Evolutionary conservation across 495 filamentous ascomycete genomes (phyloP).

Genomic region (Aspergillus nidulans): DNA sequence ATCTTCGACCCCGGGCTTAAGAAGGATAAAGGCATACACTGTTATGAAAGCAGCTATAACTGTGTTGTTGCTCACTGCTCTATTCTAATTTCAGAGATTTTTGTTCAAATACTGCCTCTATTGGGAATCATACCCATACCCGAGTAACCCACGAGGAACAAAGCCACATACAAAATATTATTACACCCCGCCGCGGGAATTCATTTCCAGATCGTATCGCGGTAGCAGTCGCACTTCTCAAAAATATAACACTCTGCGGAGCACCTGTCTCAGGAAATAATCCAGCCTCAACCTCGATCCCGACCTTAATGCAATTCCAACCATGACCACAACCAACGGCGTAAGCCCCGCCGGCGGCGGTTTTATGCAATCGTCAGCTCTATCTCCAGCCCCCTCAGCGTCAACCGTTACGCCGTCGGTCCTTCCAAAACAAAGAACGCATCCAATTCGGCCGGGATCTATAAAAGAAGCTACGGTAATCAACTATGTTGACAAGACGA

Average conservation of each 20-base stretch:
- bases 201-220: not conserved
- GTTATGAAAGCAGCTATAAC: not conserved
- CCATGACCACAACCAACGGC: constrained; percentile 9
- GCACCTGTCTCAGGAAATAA: no score
- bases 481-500: constrained; percentile 58
- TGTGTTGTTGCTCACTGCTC: not conserved
- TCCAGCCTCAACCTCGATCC: not conserved
- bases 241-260: no score
- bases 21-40: not conserved
- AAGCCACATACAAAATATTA: no score
- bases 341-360: constrained; percentile 24
- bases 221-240: not conserved
- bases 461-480: constrained; percentile 73
- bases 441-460: constrained; percentile 65
- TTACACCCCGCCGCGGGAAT: not conserved
- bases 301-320: not conserved
- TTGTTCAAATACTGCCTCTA: not conserved
- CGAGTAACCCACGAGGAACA: no score
- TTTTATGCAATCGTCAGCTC: constrained; percentile 46
- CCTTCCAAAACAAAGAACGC: constrained; percentile 61
- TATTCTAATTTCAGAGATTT: not conserved
- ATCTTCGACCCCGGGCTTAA: constrained; percentile 16
- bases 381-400: constrained; percentile 53
- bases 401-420: constrained; percentile 36
- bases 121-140: no score